Evolutionary conservation across 2,329 filamentous ascomycete genomes (phyloP).

Genomic region (Fusarium tupiense): DNA sequence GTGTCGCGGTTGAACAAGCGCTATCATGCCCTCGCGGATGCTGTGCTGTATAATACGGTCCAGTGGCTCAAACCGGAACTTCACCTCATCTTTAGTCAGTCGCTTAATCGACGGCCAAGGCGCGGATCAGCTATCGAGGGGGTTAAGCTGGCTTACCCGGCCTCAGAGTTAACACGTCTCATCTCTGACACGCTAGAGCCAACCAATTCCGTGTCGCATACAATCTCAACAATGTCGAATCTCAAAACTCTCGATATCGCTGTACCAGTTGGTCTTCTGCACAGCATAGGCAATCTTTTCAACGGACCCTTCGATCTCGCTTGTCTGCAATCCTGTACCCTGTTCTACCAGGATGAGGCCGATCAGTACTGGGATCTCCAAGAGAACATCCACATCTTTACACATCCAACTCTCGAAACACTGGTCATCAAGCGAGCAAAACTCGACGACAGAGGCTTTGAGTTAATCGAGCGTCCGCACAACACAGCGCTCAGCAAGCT

Average conservation of each 20-base stretch:
- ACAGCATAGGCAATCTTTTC: conserved; percentile 60
- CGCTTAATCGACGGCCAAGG: conserved; percentile 56
- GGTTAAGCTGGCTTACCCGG: conserved; percentile 57
- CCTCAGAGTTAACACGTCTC: conserved; percentile 54
- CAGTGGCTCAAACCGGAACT: conserved; percentile 58
- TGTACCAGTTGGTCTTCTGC: conserved; percentile 55
- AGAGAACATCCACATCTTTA: conserved; percentile 63
- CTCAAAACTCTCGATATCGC: conserved; percentile 57
- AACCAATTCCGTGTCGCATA: conserved; percentile 56
- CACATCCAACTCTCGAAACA: conserved; percentile 59
- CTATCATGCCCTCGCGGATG: conserved; percentile 57
- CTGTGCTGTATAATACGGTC: conserved; percentile 58
- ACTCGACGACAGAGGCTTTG: conserved; percentile 58
- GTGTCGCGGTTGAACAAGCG: conserved; percentile 55
- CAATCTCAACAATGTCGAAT: conserved; percentile 61
- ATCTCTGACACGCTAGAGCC: conserved; percentile 51
- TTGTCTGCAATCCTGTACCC: conserved; percentile 56
- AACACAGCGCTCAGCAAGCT: conserved; percentile 56
- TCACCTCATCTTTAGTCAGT: conserved; percentile 60
- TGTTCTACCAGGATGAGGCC: conserved; percentile 58
- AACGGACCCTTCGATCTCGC: conserved; percentile 62
- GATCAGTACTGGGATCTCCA: conserved; percentile 61
- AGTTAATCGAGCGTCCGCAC: conserved; percentile 58
- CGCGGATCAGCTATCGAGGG: conserved; percentile 59
- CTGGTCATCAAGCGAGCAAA: conserved; percentile 57